These are phyloP conservation scores for Russula lepida DNA, from an alignment of 768 basidiomycete species.

Conservation along the genomic window DNA sequence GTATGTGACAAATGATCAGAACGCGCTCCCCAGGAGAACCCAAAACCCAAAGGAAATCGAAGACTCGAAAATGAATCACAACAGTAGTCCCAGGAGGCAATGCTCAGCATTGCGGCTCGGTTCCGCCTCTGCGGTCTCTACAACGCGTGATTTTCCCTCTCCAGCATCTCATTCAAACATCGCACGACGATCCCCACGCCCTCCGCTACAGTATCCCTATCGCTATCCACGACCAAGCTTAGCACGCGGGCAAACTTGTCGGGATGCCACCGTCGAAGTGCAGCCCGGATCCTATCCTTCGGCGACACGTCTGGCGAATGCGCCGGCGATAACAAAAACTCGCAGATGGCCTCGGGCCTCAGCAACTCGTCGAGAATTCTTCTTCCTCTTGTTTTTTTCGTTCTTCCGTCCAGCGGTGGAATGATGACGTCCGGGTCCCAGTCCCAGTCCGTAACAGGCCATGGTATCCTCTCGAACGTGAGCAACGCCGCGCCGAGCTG, in stretches of 20 bases:
- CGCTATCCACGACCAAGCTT: constrained; percentile 41
- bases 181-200: constrained; percentile 58
- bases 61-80: neutral
- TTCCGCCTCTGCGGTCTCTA: neutral
- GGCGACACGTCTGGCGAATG: constrained; percentile 51
- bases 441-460: constrained; percentile 43
- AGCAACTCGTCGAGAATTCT: constrained; percentile 38
- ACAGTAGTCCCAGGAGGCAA: neutral
- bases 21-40: neutral
- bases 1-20: neutral
- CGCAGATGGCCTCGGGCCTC: constrained; percentile 39
- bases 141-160: constrained; percentile 7
- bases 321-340: constrained; percentile 53
- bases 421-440: neutral
- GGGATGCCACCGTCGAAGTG: constrained; percentile 74
- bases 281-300: constrained; percentile 59
- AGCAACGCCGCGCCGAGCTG: constrained; percentile 26
- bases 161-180: constrained; percentile 25
- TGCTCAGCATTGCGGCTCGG: constrained; percentile 4
- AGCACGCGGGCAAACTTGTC: constrained; percentile 61
- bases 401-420: constrained; percentile 31
- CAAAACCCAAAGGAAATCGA: neutral
- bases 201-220: constrained; percentile 47
- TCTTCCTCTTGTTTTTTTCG: neutral
- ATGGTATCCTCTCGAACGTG: constrained; percentile 58